phyloP scores from a whole-genome alignment of 1,284 basidiomycete species.

The Cystobasidiaceae sp. region DNA sequence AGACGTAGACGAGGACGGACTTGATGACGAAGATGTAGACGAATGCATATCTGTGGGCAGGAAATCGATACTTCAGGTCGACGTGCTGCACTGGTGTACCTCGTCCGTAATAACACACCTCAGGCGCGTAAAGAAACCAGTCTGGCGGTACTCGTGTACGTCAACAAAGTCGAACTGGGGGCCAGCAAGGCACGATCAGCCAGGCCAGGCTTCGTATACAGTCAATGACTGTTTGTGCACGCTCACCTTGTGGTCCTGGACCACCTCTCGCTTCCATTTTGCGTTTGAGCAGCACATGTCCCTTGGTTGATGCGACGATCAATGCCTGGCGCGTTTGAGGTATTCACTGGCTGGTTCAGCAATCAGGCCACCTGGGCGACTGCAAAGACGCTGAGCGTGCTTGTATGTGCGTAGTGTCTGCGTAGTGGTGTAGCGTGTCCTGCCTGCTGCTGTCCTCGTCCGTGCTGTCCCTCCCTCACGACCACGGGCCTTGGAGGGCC shows the following conservation, averaged over 20 bases:
- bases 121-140: constrained; percentile 74
- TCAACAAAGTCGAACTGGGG: constrained; percentile 95
- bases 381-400: too few species aligned
- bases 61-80: not conserved
- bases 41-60: constrained; percentile 67
- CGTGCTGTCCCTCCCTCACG: too few species aligned
- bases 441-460: too few species aligned
- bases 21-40: constrained; percentile 88
- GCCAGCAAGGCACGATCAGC: not conserved
- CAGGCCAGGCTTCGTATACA: too few species aligned
- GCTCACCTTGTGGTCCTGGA: constrained; percentile 91
- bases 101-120: constrained; percentile 57
- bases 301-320: too few species aligned
- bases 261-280: constrained; percentile 84
- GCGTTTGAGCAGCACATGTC: constrained; percentile 65
- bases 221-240: not conserved
- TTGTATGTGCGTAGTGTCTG: too few species aligned
- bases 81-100: not conserved
- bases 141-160: constrained; percentile 82
- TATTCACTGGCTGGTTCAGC: too few species aligned
- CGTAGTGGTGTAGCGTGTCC: too few species aligned
- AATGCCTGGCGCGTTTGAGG: too few species aligned
- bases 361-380: too few species aligned
- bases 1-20: constrained; percentile 88
- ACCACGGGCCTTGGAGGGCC: too few species aligned